Evolutionary conservation across 495 filamentous ascomycete genomes (phyloP).

Genomic region (Aspergillus diversus): DNA sequence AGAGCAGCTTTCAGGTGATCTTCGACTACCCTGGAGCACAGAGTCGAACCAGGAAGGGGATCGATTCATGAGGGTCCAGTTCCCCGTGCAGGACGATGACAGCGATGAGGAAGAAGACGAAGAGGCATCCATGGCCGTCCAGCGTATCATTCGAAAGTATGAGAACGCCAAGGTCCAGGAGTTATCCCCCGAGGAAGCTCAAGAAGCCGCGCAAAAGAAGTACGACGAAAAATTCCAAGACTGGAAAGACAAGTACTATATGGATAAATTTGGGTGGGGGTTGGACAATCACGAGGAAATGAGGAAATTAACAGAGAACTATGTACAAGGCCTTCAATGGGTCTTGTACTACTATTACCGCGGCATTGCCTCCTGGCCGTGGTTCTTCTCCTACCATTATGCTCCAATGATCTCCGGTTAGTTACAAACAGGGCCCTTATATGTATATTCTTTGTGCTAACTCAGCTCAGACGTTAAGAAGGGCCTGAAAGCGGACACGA

Average conservation of each 20-base stretch:
- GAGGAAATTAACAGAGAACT: slow-evolving; percentile 86
- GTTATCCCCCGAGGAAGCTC: slow-evolving; percentile 73
- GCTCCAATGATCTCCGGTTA: slow-evolving; percentile 92
- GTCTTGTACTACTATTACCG: slow-evolving; percentile 98
- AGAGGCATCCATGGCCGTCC: slow-evolving; percentile 79
- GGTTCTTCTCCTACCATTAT: slow-evolving; percentile 97
- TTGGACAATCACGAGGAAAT: slow-evolving; percentile 81
- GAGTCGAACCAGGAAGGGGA: slow-evolving; percentile 76
- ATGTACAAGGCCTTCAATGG: slow-evolving; percentile 97
- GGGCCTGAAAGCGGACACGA: slow-evolving; percentile 82
- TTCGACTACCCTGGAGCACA: slow-evolving; percentile 82
- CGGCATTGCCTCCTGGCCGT: slow-evolving; percentile 96
- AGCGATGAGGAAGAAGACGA: slow-evolving; percentile 77
- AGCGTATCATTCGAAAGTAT: slow-evolving; percentile 84
- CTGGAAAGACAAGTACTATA: slow-evolving; percentile 95
- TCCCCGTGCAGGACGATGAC: slow-evolving; percentile 61
- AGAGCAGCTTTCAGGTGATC: slow-evolving; percentile 79
- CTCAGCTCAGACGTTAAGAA: slow-evolving; percentile 73
- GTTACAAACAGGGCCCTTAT: slow-evolving; percentile 16
- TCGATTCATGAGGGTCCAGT: slow-evolving; percentile 75
- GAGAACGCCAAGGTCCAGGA: slow-evolving; percentile 88
- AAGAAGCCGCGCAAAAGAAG: slow-evolving; percentile 73
- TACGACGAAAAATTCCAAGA: slow-evolving; percentile 85
- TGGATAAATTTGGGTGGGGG: slow-evolving; percentile 88
- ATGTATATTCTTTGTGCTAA: slow-evolving; percentile 4